Evolutionary conservation across 2,329 filamentous ascomycete genomes (phyloP).

Genomic region (Monosporascus sp.): DNA sequence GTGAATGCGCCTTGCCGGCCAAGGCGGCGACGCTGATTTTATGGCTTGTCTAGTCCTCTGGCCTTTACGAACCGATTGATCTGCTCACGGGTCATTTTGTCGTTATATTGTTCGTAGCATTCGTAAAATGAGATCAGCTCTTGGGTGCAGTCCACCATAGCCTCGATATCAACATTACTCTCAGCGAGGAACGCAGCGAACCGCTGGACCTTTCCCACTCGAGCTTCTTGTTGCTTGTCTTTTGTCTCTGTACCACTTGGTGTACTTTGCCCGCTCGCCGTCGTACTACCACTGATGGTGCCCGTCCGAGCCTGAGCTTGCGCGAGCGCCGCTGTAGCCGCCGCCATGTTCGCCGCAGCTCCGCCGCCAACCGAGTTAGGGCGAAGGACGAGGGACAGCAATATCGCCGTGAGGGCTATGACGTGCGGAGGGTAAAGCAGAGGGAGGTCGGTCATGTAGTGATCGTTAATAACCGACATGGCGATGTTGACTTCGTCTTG

Average conservation of each 20-base stretch:
- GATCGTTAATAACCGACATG: conserved; percentile 83
- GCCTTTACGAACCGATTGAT: conserved; percentile 56
- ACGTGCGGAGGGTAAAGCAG: conserved; percentile 81
- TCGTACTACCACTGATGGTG: conserved; percentile 6
- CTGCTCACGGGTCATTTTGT: conserved; percentile 53
- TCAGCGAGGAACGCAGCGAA: conserved; percentile 78
- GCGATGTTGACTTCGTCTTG: conserved; percentile 74
- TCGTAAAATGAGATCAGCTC: conserved; percentile 89
- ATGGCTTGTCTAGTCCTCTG: conserved; percentile 45
- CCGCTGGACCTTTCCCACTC: conserved; percentile 59
- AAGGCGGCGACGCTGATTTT: neutral
- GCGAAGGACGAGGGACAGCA: conserved; percentile 77
- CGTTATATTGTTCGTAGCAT: conserved; percentile 55
- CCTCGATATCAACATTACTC: conserved; percentile 77
- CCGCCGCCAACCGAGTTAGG: conserved; percentile 36
- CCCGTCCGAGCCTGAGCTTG: conserved; percentile 35
- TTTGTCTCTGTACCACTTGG: conserved; percentile 26
- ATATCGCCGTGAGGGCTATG: conserved; percentile 79
- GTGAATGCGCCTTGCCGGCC: neutral
- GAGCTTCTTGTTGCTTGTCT: conserved; percentile 46
- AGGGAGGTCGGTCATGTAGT: conserved; percentile 87
- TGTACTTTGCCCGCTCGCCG: conserved; percentile 18
- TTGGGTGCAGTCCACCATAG: conserved; percentile 83
- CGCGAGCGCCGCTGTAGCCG: conserved; percentile 42
- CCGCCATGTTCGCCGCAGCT: conserved; percentile 39